Evolutionary conservation across 2,329 filamentous ascomycete genomes (phyloP).

Genomic region (Fusarium sp.): DNA sequence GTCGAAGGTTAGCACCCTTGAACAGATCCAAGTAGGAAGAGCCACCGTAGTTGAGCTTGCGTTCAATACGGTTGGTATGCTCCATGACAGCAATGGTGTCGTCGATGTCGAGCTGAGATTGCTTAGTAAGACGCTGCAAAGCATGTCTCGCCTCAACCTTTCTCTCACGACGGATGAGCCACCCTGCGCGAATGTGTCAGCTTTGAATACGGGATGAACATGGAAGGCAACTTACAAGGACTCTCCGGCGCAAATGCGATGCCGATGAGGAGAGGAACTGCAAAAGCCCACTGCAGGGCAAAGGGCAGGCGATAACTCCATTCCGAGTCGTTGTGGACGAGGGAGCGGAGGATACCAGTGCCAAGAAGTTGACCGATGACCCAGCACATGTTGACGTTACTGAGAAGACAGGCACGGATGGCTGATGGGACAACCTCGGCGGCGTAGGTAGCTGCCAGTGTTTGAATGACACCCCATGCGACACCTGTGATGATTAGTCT

Average conservation of each 20-base stretch:
- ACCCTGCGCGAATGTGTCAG: constrained; percentile 39
- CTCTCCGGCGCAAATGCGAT: constrained; percentile 56
- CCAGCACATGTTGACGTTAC: constrained; percentile 59
- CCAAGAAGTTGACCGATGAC: constrained; percentile 57
- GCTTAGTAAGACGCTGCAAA: constrained; percentile 49
- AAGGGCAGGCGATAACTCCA: constrained; percentile 52
- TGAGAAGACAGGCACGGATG: constrained; percentile 53
- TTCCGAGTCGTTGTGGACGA: constrained; percentile 50
- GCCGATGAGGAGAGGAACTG: constrained; percentile 53
- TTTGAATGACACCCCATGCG: constrained; percentile 54
- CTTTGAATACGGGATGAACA: accelerated
- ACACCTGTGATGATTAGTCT: constrained; percentile 34
- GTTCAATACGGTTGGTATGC: constrained; percentile 59
- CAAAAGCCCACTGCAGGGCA: constrained; percentile 58
- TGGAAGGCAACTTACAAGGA: constrained; percentile 41
- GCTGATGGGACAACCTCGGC: constrained; percentile 54
- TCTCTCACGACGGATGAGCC: constrained; percentile 55
- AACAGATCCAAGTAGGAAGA: constrained; percentile 39
- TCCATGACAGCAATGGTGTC: constrained; percentile 59
- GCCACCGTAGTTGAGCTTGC: constrained; percentile 53
- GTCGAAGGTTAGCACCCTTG: constrained; percentile 43
- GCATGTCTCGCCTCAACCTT: constrained; percentile 51
- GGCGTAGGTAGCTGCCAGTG: constrained; percentile 56
- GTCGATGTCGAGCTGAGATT: constrained; percentile 54
- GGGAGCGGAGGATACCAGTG: constrained; percentile 52